Base-by-base conservation (phyloP, 345 rosid genomes). In the Euclidium syriacum region DNA sequence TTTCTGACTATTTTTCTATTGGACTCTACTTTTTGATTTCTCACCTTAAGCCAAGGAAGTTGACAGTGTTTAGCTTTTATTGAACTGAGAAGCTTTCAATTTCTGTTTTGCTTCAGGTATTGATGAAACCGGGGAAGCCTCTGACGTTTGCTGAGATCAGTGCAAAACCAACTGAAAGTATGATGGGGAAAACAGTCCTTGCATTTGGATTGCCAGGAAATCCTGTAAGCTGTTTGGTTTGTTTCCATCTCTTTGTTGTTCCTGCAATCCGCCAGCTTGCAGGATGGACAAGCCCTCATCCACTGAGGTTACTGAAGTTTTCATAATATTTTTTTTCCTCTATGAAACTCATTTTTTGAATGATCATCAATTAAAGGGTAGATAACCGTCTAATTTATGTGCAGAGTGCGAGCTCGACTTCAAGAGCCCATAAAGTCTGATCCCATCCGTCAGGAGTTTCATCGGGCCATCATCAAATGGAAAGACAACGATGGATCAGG, bases 191-290 rank as follows among this genome's bases (percentile, higher is more conserved):
- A 47, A 85, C 76, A 78, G 76, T 84, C 58, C 88, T 94, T 76
- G 95, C 92, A 39, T 90, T 94, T 80, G 97, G 97, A 23, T 80
- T 94, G 67, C 99, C 99, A 19, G 99, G 99, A 73, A 90, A 94
- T 77, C 99, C 97, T 67, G 99, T 84, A 63, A 84, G 99, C 85
- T 80, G 97, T 74, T 62, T 90, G 51, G 97, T 90, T 65, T 84
- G 92, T 74, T 94, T 94, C 78, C 77, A 85, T 78, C 79, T 94
- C 65, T 94, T 85, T 75, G 91, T 90, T 35, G 81, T 84, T 65
- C 96, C 97, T 46, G 52, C 95, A 19, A 79, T 90, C 62, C 96
- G 78, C 67, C 76, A 29, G 76, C 82, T 90, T 55, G 81, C 97
- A 27, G 96, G 97, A 84, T 90, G 97, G 96, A 68, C 56, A 65